phyloP scores from a whole-genome alignment of 176 grass and related monocot species.

The Canna indica region DNA sequence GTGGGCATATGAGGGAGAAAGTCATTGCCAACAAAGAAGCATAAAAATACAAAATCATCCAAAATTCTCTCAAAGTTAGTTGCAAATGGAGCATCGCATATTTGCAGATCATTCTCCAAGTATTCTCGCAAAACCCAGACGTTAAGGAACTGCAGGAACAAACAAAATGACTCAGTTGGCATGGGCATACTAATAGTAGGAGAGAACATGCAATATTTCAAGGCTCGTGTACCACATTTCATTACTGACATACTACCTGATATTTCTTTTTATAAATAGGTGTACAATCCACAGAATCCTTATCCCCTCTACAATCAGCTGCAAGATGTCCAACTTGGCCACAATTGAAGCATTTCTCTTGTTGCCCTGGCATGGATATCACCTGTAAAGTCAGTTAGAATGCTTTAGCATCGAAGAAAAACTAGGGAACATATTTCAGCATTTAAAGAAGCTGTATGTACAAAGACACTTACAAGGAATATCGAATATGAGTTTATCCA shows the following conservation, averaged over 20 bases:
- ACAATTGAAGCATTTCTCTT: conserved; percentile 91
- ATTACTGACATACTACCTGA: conserved; percentile 43
- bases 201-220: background rate
- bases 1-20: conserved; percentile 97
- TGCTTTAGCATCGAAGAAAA: background rate
- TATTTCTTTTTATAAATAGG: conserved; percentile 99
- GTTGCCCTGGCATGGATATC: conserved; percentile 86
- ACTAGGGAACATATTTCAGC: background rate
- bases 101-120: conserved; percentile 87
- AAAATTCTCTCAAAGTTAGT: conserved; percentile 86
- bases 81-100: conserved; percentile 74
- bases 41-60: conserved; percentile 98
- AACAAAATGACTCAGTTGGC: conserved; percentile 4
- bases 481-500: too few species aligned
- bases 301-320: conserved; percentile 71
- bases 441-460: conserved; percentile 13
- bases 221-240: background rate
- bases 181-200: background rate
- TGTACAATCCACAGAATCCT: conserved; percentile 45
- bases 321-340: conserved; percentile 86
- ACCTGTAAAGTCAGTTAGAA: conserved; percentile 76
- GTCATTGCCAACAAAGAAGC: conserved; percentile 99
- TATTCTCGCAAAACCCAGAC: conserved; percentile 94
- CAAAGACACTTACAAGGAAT: conserved; percentile 11
- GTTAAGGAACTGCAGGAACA: conserved; percentile 71